Conservation (phyloP, 2,329 filamentous ascomycete species). For the Talaromyces sp. region DNA sequence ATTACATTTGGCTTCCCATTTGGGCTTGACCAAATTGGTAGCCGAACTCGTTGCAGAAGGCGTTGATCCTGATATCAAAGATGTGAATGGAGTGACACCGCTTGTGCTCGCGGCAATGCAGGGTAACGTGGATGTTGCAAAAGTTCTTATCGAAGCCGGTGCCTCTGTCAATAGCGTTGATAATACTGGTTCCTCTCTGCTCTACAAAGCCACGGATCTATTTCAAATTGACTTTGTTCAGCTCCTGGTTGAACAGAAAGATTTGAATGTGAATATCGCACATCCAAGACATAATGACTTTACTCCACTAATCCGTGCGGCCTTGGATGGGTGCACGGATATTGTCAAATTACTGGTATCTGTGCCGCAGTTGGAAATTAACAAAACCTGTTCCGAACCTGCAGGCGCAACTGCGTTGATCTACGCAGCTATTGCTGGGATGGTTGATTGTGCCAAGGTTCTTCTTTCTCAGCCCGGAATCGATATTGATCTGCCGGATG, state of each 20-base stretch:
- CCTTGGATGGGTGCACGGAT: not conserved
- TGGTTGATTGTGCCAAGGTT: not conserved
- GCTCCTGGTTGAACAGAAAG: not conserved
- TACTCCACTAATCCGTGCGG: not conserved
- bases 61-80: not conserved
- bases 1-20: not conserved
- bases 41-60: not conserved
- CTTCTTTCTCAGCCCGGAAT: not conserved
- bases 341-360: constrained; percentile 1
- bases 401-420: not conserved
- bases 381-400: not conserved
- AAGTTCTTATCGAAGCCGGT: not conserved
- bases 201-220: not conserved
- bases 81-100: not conserved
- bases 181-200: not conserved
- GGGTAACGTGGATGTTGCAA: constrained; percentile 1
- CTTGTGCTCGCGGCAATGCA: not conserved
- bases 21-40: not conserved
- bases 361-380: not conserved
- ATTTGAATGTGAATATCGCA: not conserved
- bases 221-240: not conserved
- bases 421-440: not conserved
- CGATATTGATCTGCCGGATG: not conserved
- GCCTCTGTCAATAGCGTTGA: not conserved
- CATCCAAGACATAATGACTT: constrained; percentile 1